A percentile compares a stretch with the other conserved stretches of the same genome.
These are phyloP conservation scores for Acanthochlamys bracteata DNA, from an alignment of 106 monocot genomes.

Conservation along the genomic window DNA sequence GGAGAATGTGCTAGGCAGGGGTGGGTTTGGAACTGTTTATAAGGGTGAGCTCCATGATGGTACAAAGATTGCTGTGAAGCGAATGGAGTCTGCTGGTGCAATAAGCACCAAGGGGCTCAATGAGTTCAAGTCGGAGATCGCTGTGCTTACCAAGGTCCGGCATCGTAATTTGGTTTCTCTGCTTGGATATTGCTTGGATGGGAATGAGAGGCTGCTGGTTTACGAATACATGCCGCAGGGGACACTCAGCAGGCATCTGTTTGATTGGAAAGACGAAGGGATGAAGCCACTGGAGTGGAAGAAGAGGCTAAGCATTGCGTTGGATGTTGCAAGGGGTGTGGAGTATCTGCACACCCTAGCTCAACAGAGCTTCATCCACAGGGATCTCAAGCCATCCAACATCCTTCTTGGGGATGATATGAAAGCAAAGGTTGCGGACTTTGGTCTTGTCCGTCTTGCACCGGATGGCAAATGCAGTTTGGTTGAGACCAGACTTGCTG, in stretches of 20 bases:
- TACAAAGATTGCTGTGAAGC: conserved; percentile 47
- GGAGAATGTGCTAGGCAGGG: conserved; percentile 38
- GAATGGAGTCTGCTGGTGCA: conserved; percentile 31
- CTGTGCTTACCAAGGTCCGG: conserved; percentile 37
- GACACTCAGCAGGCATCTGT: conserved; percentile 29
- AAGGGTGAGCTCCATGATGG: conserved; percentile 50
- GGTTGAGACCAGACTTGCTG: conserved; percentile 35
- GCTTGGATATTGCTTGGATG: conserved; percentile 46
- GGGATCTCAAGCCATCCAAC: conserved; percentile 51
- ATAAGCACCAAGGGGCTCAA: conserved; percentile 38
- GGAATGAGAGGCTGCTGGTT: conserved; percentile 48
- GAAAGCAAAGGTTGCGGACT: conserved; percentile 53
- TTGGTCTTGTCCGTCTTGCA: conserved; percentile 42
- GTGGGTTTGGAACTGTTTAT: conserved; percentile 53
- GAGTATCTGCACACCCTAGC: conserved; percentile 46
- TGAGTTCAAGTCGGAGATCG: conserved; percentile 49
- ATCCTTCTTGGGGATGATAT: conserved; percentile 49
- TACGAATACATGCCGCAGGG: conserved; percentile 66
- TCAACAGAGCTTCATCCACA: conserved; percentile 51
- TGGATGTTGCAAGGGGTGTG: conserved; percentile 51
- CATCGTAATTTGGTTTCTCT: conserved; percentile 45
- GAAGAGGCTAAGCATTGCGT: conserved; percentile 38
- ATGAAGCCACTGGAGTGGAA: conserved; percentile 43
- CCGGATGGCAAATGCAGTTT: conserved; percentile 25
- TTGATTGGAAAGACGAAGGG: conserved; percentile 22